Conservation (phyloP, 2,329 filamentous ascomycete species). For the Sporothrix brunneoviolacea region DNA sequence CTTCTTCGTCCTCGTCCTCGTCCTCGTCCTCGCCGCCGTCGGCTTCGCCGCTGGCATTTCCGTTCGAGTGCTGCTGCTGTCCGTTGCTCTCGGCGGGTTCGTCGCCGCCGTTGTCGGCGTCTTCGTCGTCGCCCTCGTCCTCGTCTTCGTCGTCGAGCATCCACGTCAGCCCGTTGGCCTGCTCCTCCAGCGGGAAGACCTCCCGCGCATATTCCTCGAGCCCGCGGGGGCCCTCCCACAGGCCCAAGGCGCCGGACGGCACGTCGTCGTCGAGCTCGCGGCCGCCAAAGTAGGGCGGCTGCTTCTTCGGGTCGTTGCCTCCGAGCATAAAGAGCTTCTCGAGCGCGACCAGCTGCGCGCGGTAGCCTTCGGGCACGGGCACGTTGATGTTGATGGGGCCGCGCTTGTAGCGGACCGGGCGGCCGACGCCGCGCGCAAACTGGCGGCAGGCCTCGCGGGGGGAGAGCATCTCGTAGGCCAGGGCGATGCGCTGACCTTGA, state of each 20-base stretch:
- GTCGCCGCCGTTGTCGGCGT: slow-evolving; percentile 42
- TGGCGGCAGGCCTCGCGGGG: slow-evolving; percentile 74
- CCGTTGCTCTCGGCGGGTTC: background rate
- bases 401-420: slow-evolving; percentile 70
- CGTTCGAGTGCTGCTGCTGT: background rate
- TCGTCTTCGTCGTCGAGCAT: slow-evolving; percentile 57
- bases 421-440: slow-evolving; percentile 71
- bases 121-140: slow-evolving; percentile 29
- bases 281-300: slow-evolving; percentile 59
- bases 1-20: slow-evolving; percentile 43
- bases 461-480: slow-evolving; percentile 85
- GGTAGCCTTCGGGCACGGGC: slow-evolving; percentile 79
- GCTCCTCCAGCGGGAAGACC: slow-evolving; percentile 90
- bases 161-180: slow-evolving; percentile 89
- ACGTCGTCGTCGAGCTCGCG: slow-evolving; percentile 53
- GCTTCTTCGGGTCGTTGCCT: slow-evolving; percentile 45
- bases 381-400: slow-evolving; percentile 79
- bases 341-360: slow-evolving; percentile 71
- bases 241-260: slow-evolving; percentile 65
- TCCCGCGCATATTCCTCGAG: slow-evolving; percentile 93
- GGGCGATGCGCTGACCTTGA: slow-evolving; percentile 62
- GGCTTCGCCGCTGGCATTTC: background rate
- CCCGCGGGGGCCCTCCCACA: slow-evolving; percentile 88
- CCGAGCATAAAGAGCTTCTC: slow-evolving; percentile 52
- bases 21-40: slow-evolving; percentile 30